Conservation (phyloP, 2,329 filamentous ascomycete species). For the Clonostachys sp. region DNA sequence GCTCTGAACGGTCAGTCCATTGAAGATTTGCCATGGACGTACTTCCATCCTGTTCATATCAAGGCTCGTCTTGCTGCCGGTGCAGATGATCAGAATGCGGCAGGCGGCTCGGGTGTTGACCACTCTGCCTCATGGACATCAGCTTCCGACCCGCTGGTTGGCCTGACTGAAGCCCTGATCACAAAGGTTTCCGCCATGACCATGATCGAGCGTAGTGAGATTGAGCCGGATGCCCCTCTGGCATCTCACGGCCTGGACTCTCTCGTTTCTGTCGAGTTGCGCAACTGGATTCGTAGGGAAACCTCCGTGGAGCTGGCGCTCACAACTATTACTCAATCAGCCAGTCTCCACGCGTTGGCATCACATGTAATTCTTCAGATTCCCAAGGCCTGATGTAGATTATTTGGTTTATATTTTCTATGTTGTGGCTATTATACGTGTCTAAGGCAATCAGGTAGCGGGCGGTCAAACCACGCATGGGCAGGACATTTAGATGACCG, state of each 20-base stretch:
- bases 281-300: constrained; percentile 7
- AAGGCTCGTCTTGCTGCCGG: background rate
- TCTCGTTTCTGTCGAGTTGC: constrained; percentile 5
- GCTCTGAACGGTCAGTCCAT: constrained; percentile 26
- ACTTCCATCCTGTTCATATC: background rate
- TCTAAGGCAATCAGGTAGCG: no score
- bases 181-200: constrained; percentile 7
- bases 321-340: background rate
- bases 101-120: constrained; percentile 44
- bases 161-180: constrained; percentile 20
- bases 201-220: constrained; percentile 6
- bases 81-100: constrained; percentile 26
- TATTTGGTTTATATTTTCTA: no score
- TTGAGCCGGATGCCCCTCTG: constrained; percentile 1
- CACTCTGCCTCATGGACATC: constrained; percentile 1
- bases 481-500: no score
- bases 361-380: no score
- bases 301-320: background rate
- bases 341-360: background rate
- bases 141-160: constrained; percentile 12
- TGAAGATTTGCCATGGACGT: background rate
- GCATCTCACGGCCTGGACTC: constrained; percentile 6
- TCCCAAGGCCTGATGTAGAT: no score
- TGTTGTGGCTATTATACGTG: no score
- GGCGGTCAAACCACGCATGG: no score